A percentile compares a stretch with the other conserved stretches of the same genome.
Conservation (phyloP, 257 asterid species). For the Fraxinus americana region DNA sequence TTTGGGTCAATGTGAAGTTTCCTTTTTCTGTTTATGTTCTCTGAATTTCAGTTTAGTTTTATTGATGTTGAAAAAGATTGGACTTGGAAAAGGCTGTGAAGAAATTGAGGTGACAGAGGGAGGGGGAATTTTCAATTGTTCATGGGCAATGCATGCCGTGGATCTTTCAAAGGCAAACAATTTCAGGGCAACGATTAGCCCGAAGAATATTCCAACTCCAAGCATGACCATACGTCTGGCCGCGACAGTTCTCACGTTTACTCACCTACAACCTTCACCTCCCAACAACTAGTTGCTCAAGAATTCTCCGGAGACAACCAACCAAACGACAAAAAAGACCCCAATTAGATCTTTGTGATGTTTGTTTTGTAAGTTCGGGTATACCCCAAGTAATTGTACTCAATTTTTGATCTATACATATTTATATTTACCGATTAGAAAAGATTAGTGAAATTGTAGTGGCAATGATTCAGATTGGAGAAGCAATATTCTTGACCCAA, state of each 20-base stretch:
- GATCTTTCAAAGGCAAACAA: conserved; percentile 69
- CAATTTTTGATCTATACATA: no score
- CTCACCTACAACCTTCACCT: conserved; percentile 44
- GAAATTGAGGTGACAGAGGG: conserved; percentile 24
- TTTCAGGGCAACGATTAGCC: conserved; percentile 62
- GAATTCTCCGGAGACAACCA: conserved; percentile 46
- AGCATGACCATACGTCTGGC: conserved; percentile 41
- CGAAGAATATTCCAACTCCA: conserved; percentile 51
- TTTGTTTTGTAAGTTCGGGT: no score
- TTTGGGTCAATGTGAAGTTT: background rate
- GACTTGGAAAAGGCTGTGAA: conserved; percentile 18
- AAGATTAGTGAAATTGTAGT: no score
- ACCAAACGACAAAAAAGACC: conserved; percentile 36
- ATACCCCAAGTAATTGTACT: no score
- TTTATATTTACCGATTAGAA: no score
- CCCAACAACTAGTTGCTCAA: conserved; percentile 42
- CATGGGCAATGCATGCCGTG: conserved; percentile 99
- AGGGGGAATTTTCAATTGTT: conserved; percentile 49
- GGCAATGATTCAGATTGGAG: no score
- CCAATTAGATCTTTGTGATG: background rate
- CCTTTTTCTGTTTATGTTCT: background rate
- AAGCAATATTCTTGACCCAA: no score
- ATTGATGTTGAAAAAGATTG: conserved; percentile 16
- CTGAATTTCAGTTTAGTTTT: background rate
- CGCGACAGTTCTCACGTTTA: conserved; percentile 38